Evolutionary conservation across 2,329 filamentous ascomycete genomes (phyloP).

Genomic region (Clonostachys rhizophaga): DNA sequence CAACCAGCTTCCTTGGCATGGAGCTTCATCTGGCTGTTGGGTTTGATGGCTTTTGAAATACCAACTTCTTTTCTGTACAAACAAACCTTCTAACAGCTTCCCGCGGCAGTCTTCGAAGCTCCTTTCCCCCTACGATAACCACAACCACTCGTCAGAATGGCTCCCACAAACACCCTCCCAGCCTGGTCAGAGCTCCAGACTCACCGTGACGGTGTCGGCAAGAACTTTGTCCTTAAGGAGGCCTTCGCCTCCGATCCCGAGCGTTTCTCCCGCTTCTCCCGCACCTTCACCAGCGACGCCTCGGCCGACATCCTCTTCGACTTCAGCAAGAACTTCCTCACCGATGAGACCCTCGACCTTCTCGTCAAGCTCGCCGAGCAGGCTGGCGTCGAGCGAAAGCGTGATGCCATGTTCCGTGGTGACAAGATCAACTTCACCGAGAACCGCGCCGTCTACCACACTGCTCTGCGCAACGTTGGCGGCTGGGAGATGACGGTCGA

Average conservation of each 20-base stretch:
- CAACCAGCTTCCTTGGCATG: no score
- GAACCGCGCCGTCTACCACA: conserved; percentile 91
- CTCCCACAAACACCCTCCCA: conserved; percentile 79
- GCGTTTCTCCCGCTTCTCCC: conserved; percentile 87
- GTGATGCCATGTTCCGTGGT: conserved; percentile 95
- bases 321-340: conserved; percentile 98
- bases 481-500: conserved; percentile 82
- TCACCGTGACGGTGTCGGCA: conserved; percentile 82
- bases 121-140: no score
- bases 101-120: no score
- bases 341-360: conserved; percentile 83
- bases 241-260: conserved; percentile 84
- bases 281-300: conserved; percentile 73
- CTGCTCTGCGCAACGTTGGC: conserved; percentile 84
- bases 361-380: conserved; percentile 89
- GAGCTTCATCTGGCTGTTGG: no score
- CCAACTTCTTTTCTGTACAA: no score
- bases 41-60: no score
- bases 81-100: no score
- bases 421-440: conserved; percentile 99
- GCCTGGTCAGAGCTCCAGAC: conserved; percentile 89
- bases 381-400: conserved; percentile 85
- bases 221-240: conserved; percentile 88
- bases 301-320: conserved; percentile 94
- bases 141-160: conserved; percentile 38